Conservation (phyloP, 805 yeast genomes). For the Kodamaea kakaduensis region DNA sequence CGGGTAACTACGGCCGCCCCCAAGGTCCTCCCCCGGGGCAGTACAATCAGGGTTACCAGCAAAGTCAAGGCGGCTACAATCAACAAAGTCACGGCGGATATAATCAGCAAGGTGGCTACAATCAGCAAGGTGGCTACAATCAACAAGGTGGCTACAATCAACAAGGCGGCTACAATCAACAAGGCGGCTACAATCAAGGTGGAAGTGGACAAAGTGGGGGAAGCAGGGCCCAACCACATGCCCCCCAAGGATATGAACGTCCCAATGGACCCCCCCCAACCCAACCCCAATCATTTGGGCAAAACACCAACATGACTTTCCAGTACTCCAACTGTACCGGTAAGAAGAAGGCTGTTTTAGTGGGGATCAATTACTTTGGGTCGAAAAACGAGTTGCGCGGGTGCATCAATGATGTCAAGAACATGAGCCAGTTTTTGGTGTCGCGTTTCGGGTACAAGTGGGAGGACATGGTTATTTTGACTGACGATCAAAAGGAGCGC, state of each 20-base stretch:
- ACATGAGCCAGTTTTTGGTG: slow-evolving; percentile 31
- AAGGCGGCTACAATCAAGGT: neutral
- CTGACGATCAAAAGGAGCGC: slow-evolving; percentile 31
- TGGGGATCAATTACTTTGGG: slow-evolving; percentile 35
- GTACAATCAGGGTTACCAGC: slow-evolving; percentile 18
- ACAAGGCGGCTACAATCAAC: neutral
- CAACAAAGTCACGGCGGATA: too few relatives aligned
- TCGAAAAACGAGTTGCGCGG: slow-evolving; percentile 30
- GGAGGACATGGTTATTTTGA: slow-evolving; percentile 37
- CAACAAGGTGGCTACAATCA: slow-evolving; percentile 2
- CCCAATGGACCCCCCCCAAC: slow-evolving; percentile 23
- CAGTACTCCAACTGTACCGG: slow-evolving; percentile 38
- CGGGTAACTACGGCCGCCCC: slow-evolving; percentile 8
- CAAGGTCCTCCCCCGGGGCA: slow-evolving; percentile 6
- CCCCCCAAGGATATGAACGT: slow-evolving; percentile 8
- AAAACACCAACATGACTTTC: slow-evolving; percentile 32
- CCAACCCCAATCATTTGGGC: slow-evolving; percentile 35
- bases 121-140: too few relatives aligned
- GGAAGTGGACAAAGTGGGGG: slow-evolving; percentile 1
- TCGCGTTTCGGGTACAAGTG: slow-evolving; percentile 28
- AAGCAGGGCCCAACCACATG: slow-evolving; percentile 2
- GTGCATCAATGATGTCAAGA: slow-evolving; percentile 38
- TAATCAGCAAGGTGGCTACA: too few relatives aligned
- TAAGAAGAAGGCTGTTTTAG: slow-evolving; percentile 32
- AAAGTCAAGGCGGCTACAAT: slow-evolving; percentile 11